A percentile compares a stretch with the other conserved stretches of the same genome.
phyloP scores from a whole-genome alignment of 208 protist genomes.

The Leishmania braziliensis region DNA sequence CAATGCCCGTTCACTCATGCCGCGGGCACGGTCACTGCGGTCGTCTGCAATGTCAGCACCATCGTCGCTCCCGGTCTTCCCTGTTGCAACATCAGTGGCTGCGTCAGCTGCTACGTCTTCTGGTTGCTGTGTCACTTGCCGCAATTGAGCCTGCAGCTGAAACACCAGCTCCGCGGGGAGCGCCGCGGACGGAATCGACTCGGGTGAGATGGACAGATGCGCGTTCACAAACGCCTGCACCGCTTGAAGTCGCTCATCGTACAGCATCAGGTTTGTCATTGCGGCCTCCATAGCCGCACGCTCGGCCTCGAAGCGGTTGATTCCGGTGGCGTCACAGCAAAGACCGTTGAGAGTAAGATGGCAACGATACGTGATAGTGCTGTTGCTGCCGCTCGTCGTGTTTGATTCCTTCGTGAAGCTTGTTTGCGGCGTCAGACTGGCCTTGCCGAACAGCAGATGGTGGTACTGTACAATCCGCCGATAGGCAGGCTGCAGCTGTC shows the following conservation, averaged over 20 bases:
- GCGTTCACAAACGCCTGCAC: constrained; percentile 55
- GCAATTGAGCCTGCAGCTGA: constrained; percentile 20
- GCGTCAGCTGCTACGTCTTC: constrained; percentile 3
- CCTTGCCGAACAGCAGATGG: constrained; percentile 39
- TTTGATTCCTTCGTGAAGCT: constrained; percentile 35
- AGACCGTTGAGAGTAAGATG: constrained; percentile 45
- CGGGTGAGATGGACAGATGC: constrained; percentile 47
- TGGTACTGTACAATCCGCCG: constrained; percentile 48
- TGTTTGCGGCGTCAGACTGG: constrained; percentile 14
- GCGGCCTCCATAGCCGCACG: constrained; percentile 50
- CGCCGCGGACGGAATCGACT: constrained; percentile 44
- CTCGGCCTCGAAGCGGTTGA: constrained; percentile 82
- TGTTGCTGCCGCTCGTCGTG: constrained; percentile 3
- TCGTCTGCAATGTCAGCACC: not conserved
- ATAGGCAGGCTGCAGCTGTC: constrained; percentile 47
- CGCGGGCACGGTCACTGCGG: not conserved
- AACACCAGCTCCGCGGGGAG: constrained; percentile 32
- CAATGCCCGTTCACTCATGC: constrained; percentile 23
- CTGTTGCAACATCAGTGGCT: constrained; percentile 2
- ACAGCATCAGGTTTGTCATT: constrained; percentile 61
- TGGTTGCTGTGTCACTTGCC: constrained; percentile 16
- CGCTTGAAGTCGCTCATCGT: constrained; percentile 61
- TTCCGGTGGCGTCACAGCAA: constrained; percentile 50
- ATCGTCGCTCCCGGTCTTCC: too few relatives aligned
- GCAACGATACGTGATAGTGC: constrained; percentile 40